Evolutionary conservation across 2,329 filamentous ascomycete genomes (phyloP), one percentile per base, ranked within the genome.

Genomic region (Raffaelea ambrosiae): DNA sequence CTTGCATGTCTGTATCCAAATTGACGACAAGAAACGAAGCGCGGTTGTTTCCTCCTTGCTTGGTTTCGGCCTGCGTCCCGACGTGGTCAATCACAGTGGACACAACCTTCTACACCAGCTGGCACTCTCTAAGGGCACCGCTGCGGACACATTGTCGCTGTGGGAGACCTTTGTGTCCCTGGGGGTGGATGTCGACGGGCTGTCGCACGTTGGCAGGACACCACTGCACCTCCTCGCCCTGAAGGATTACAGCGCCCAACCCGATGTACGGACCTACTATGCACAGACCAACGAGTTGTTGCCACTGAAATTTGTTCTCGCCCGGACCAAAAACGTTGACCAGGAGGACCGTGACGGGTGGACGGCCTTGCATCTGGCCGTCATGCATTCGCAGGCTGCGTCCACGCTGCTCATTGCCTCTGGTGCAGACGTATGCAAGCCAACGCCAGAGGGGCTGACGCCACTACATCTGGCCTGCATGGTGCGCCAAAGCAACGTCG

Each of bases 391-490:
- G 18, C 7, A 38, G 18, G 16, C 35, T 8, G 18, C 35, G 16
- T n/a, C 35, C 8, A 38, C 7, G 35, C 5, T 38, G 35, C 35
- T 38, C 35, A 16, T 38, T n/a, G 35, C 13, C 7, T 5, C 35
- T 14, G 35, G 69, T 4, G 67, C 67, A 0, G 57, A 71, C 56
- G 55, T 63, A 0, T 51, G 44, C 0, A 50, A 54, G 1, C 21
- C 43, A 0, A 68, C 66, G 0, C 13, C 58, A 4, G 59, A 67
- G 7, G 63, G 63, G 0, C 53, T 64, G 40, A 70, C 61, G 4
- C 55, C 63, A 5, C 57, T 74, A 3, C 69, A 73, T 42, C 46
- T 73, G 18, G 66, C 68, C 2, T 58, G 64, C 4, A 58, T 60
- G 13, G 50, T 54, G 4, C 53, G 63, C 21, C 52, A 64, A 35